A percentile compares a stretch with the other conserved stretches of the same genome.
phyloP scores from a whole-genome alignment of 75 land plant genomes.

The Selaginella moellendorffii region DNA sequence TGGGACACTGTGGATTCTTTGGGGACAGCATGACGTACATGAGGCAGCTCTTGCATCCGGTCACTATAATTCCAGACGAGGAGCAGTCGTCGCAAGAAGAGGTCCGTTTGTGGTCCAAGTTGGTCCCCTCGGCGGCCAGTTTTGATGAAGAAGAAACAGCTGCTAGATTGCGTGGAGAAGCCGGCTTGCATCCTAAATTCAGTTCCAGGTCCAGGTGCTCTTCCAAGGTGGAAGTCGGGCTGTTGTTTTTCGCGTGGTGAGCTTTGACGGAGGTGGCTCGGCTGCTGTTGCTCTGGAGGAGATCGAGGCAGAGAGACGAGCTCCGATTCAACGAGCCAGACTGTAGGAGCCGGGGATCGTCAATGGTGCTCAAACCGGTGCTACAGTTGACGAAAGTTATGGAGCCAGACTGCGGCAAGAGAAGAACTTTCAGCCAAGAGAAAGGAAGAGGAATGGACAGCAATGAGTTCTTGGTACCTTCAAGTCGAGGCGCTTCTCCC shows the following conservation, averaged over 20 bases:
- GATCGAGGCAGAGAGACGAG: conserved; percentile 1
- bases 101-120: background rate
- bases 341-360: background rate
- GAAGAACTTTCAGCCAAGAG: background rate
- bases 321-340: too few species aligned
- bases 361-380: background rate
- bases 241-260: background rate
- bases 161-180: too few species aligned
- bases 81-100: background rate
- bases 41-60: conserved; percentile 34
- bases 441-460: background rate
- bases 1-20: conserved; percentile 30
- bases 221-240: conserved; percentile 1
- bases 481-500: conserved; percentile 40
- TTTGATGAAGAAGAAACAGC: background rate
- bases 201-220: conserved; percentile 26
- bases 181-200: conserved; percentile 6
- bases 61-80: conserved; percentile 13
- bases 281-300: background rate
- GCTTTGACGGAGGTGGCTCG: too few species aligned
- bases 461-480: conserved; percentile 14
- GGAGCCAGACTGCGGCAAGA: conserved; percentile 33
- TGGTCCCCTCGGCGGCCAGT: background rate
- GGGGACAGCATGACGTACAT: conserved; percentile 28
- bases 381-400: conserved; percentile 13